Evolutionary conservation across 2,329 filamentous ascomycete species (phyloP), one percentile per base, ranked within the genome.

Genomic region (Fusarium lyarnte): DNA sequence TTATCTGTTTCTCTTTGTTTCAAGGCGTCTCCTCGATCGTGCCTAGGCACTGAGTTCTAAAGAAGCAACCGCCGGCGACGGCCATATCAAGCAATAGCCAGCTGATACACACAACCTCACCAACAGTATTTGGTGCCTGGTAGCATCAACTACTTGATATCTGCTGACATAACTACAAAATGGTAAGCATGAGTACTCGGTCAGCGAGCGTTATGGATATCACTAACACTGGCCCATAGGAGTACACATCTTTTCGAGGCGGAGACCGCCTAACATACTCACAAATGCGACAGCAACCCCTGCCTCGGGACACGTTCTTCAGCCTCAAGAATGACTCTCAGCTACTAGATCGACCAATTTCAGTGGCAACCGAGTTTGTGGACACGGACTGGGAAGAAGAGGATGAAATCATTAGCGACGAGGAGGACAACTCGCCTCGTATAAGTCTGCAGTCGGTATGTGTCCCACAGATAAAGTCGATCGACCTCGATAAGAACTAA

Each of bases 281-380:
- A 66, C 86, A 88, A 78, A 88, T 89, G 87, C 82, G 82, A 71
- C 84, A 89, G 74, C 88, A 86, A 78, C 77, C 82, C 60, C 79
- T 82, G 52, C 78, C 84, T 31, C 85, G 87, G 73, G 88, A 90
- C 81, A 82, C 89, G 23, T 90, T 93, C 79, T 92, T 93, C 81
- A 86, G 86, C 74, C 81, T 87, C 69, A 88, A 87, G 76, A 80
- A 80, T 62, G 85, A 87, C 68, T 85, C 82, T 27, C 82, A 85
- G 58, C 49, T 72, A 73, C 63, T 75, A 17, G 83, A 84, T 60
- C 87, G 92, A 65, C 92, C 92, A 42, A 81, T 88, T 41, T 95
- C 93, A 41, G 87, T 93, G 66, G 89, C 91, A 46, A 95, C 93
- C 27, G 92, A 94, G 77, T 92, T 94, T 73, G 91, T 92, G 79